A percentile compares a stretch with the other conserved stretches of the same genome.
These are phyloP conservation scores for Trichoderma brevicompactum DNA, from an alignment of 2,329 filamentous ascomycete genomes.

Conservation along the genomic window DNA sequence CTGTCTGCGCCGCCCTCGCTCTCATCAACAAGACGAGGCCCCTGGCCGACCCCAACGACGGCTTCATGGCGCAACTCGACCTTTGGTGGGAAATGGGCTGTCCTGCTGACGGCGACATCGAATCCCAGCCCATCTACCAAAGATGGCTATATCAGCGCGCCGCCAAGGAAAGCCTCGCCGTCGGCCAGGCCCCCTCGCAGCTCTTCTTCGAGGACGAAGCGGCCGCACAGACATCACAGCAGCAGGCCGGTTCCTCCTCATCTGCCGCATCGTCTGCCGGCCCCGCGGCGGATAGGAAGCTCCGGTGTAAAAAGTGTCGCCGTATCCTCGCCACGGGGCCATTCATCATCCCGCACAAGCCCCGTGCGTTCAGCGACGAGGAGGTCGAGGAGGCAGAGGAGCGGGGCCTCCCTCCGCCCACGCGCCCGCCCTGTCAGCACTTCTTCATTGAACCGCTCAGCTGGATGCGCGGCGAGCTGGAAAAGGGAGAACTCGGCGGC, in stretches of 20 bases:
- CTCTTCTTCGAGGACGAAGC: slow-evolving; percentile 80
- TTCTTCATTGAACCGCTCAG: slow-evolving; percentile 89
- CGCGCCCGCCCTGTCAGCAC: slow-evolving; percentile 67
- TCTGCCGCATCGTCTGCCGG: not conserved
- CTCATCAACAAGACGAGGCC: slow-evolving; percentile 72
- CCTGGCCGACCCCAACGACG: slow-evolving; percentile 85
- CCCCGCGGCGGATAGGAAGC: slow-evolving; percentile 37
- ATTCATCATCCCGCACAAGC: slow-evolving; percentile 69
- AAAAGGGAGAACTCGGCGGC: slow-evolving; percentile 80
- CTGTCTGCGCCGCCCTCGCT: slow-evolving; percentile 66
- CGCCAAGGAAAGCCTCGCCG: slow-evolving; percentile 63
- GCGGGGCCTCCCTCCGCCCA: slow-evolving; percentile 16
- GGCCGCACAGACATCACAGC: not conserved
- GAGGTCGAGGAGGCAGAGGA: not conserved
- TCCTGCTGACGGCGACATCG: slow-evolving; percentile 63
- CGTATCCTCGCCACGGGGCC: slow-evolving; percentile 58
- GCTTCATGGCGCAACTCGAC: slow-evolving; percentile 87
- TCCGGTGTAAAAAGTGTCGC: slow-evolving; percentile 92
- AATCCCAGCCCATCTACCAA: slow-evolving; percentile 76
- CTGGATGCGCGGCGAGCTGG: slow-evolving; percentile 89
- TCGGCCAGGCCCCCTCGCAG: slow-evolving; percentile 78
- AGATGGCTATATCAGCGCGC: slow-evolving; percentile 65
- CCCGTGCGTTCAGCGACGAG: not conserved
- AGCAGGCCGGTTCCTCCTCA: not conserved
- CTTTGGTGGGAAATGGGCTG: slow-evolving; percentile 89